Percentiles rank a stretch among this genome's conserved stretches.
Evolutionary conservation across 148 eudicot genomes (phyloP).

Genomic region (Gaultheria prostrata): DNA sequence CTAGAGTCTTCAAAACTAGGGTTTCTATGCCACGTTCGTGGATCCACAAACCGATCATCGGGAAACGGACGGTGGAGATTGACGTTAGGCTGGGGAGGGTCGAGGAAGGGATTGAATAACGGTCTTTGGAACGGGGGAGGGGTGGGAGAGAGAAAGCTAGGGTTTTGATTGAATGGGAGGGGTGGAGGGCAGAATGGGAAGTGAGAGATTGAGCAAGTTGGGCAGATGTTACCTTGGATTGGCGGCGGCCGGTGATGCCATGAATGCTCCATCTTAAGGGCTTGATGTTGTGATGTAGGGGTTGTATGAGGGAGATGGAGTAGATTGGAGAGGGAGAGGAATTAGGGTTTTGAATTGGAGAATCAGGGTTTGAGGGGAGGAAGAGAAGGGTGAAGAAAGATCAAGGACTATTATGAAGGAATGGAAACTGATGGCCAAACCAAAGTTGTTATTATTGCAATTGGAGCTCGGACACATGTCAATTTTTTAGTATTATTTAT

Average conservation of each 20-base stretch:
- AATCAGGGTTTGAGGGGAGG: background rate
- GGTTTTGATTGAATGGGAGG: constrained; percentile 28
- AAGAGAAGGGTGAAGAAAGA: background rate
- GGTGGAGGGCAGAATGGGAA: constrained; percentile 71
- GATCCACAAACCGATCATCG: constrained; percentile 29
- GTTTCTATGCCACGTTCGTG: constrained; percentile 32
- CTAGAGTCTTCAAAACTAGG: constrained; percentile 28
- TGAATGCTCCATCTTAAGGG: constrained; percentile 57
- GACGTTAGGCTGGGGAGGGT: constrained; percentile 8
- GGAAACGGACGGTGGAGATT: constrained; percentile 28
- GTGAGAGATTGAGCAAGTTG: constrained; percentile 60
- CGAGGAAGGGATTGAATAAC: constrained; percentile 20
- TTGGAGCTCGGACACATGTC: too few relatives aligned
- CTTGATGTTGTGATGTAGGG: constrained; percentile 1
- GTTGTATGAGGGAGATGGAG: background rate
- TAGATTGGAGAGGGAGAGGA: background rate
- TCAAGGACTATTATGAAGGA: background rate
- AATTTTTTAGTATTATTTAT: too few relatives aligned
- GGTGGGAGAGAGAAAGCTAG: constrained; percentile 26
- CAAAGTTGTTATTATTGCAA: too few relatives aligned
- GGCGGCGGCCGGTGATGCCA: constrained; percentile 47
- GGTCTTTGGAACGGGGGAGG: constrained; percentile 21
- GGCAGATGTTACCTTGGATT: constrained; percentile 50
- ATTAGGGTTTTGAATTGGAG: background rate
- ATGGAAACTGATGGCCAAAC: background rate